phyloP scores from a whole-genome alignment of 257 asterid genomes.

The Rehmannia glutinosa region DNA sequence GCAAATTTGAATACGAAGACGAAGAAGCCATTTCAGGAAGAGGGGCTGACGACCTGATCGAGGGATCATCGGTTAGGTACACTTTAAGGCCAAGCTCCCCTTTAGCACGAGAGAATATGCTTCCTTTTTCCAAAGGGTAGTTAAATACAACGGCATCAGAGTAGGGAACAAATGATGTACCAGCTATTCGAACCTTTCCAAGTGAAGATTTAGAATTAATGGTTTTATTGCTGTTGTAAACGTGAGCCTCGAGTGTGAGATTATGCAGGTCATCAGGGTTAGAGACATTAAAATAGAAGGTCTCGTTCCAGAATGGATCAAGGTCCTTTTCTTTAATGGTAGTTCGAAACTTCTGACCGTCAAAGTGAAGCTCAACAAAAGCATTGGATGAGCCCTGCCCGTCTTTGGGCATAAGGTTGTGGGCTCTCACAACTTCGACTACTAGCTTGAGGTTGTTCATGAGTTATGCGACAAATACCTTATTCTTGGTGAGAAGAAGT shows the following conservation, averaged over 20 bases:
- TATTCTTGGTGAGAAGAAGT: too few species aligned
- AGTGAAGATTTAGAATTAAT: constrained; percentile 55
- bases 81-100: constrained; percentile 87
- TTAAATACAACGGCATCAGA: constrained; percentile 70
- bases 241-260: constrained; percentile 67
- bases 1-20: constrained; percentile 29
- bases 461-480: constrained; percentile 12
- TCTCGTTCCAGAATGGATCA: constrained; percentile 75
- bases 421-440: constrained; percentile 79
- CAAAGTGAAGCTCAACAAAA: constrained; percentile 77
- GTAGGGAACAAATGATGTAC: constrained; percentile 64
- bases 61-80: constrained; percentile 60
- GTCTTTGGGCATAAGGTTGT: constrained; percentile 76
- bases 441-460: constrained; percentile 87
- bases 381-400: constrained; percentile 76
- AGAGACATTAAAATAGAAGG: constrained; percentile 62
- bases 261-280: constrained; percentile 50
- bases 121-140: constrained; percentile 74
- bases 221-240: constrained; percentile 41
- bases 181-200: constrained; percentile 59
- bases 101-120: constrained; percentile 59
- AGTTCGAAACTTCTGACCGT: constrained; percentile 74
- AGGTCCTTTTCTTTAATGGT: constrained; percentile 81
- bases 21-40: constrained; percentile 40
- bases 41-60: constrained; percentile 42